phyloP scores from a whole-genome alignment of 495 filamentous ascomycete species.

The Penicillium angulare region DNA sequence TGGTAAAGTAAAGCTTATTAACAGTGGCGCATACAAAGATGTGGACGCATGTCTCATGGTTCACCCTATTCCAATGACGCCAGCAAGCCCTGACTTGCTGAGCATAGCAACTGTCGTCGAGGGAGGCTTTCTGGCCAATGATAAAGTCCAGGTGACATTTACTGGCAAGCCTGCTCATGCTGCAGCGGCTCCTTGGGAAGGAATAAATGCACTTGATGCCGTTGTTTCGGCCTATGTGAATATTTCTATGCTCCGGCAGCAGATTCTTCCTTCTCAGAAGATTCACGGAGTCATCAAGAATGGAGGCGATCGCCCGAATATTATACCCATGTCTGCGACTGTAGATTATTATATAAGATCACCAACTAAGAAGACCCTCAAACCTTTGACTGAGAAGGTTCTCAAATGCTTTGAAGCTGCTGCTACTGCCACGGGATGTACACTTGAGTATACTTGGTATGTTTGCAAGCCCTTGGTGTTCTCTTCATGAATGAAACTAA shows the following conservation, averaged over 20 bases:
- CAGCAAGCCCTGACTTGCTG: slow-evolving; percentile 17
- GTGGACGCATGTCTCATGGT: slow-evolving; percentile 54
- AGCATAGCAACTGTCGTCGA: slow-evolving; percentile 35
- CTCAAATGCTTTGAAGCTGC: slow-evolving; percentile 58
- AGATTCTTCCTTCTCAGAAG: slow-evolving; percentile 47
- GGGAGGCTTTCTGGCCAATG: slow-evolving; percentile 52
- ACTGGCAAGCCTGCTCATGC: slow-evolving; percentile 54
- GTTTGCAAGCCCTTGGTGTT: not conserved
- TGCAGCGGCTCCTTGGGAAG: slow-evolving; percentile 61
- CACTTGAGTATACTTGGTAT: slow-evolving; percentile 43
- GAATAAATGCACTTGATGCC: slow-evolving; percentile 66
- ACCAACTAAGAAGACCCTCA: slow-evolving; percentile 40
- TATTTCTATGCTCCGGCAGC: slow-evolving; percentile 60
- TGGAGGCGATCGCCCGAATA: slow-evolving; percentile 47
- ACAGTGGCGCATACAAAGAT: slow-evolving; percentile 48
- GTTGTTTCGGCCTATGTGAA: slow-evolving; percentile 60
- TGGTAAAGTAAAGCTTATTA: slow-evolving; percentile 51
- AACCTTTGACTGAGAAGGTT: slow-evolving; percentile 47
- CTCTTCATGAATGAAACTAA: not conserved
- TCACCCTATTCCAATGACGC: slow-evolving; percentile 45
- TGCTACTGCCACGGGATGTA: slow-evolving; percentile 56
- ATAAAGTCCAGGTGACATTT: slow-evolving; percentile 48
- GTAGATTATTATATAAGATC: slow-evolving; percentile 59
- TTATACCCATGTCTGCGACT: slow-evolving; percentile 53
- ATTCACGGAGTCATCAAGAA: slow-evolving; percentile 47